Evolutionary conservation across 495 filamentous ascomycete genomes (phyloP), one percentile per base, ranked within the genome.

Genomic region (Astrocystis sublimbata): DNA sequence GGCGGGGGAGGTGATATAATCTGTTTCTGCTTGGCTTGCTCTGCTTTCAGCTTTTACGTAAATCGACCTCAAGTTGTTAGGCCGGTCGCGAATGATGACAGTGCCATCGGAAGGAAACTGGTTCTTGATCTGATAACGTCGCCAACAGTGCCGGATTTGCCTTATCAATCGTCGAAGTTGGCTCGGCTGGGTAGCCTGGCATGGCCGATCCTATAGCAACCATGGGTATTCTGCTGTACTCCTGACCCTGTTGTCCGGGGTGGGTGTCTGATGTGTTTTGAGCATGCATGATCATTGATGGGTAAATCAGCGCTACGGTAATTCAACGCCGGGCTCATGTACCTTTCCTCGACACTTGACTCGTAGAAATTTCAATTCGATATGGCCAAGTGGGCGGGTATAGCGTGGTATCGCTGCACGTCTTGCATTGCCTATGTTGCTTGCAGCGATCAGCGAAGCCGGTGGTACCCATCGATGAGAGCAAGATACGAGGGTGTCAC

Each of bases 401-500:
- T 28, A n/a, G 28, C 73, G 76, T 69, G 49, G 73, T 61, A 12
- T 33, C 57, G 24, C 56, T 47, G 56, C 58, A 33, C 17, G 21
- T 13, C 9, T 54, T 38, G n/a, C n/a, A n/a, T n/a, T n/a, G n/a
- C n/a, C n/a, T n/a, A n/a, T n/a, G n/a, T n/a, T n/a, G n/a, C n/a
- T n/a, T n/a, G n/a, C n/a, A n/a, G n/a, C n/a, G n/a, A n/a, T n/a
- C n/a, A n/a, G n/a, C n/a, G n/a, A n/a, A 24, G 33, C 33, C 26
- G 12, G 40, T 38, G 51, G 26, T 24, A 19, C 21, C 17, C 24
- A 56, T 73, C 78, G 75, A 52, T n/a, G n/a, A n/a, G n/a, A n/a
- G n/a, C n/a, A n/a, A n/a, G n/a, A n/a, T n/a, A n/a, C 78, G 81
- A 40, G 83, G 81, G 36, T 85, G 84, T 65, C 82, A 84, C 70